Evolutionary conservation across 2,329 filamentous ascomycete species (phyloP).

Genomic region (Monilinia fructigena): DNA sequence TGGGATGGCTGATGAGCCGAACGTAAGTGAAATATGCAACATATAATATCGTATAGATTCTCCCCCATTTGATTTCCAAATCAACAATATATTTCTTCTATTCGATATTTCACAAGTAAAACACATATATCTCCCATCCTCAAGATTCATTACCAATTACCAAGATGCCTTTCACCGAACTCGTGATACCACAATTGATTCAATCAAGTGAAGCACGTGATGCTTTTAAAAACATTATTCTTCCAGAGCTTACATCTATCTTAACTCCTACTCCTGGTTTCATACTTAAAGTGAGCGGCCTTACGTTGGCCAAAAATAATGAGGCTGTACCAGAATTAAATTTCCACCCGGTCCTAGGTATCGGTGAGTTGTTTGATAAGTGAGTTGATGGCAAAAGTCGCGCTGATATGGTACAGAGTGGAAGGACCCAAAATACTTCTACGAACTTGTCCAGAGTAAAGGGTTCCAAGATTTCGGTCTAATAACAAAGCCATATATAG

Average conservation of each 20-base stretch:
- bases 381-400: too few relatives aligned
- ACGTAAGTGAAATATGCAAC: neutral
- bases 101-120: too few relatives aligned
- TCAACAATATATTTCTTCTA: neutral
- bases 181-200: neutral
- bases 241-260: neutral
- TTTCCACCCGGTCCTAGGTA: neutral
- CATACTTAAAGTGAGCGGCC: neutral
- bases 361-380: neutral
- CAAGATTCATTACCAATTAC: neutral
- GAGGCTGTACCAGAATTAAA: neutral
- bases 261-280: neutral
- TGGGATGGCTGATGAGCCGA: neutral
- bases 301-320: neutral
- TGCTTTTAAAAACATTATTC: neutral
- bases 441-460: neutral
- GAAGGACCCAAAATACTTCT: neutral
- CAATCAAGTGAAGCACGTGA: constrained; percentile 6
- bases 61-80: neutral
- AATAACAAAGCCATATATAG: neutral
- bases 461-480: neutral
- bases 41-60: neutral
- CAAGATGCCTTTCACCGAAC: constrained; percentile 13
- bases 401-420: constrained; percentile 8
- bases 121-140: neutral